phyloP scores from a whole-genome alignment of 768 basidiomycete species.

The Lanmaoa rubissima region DNA sequence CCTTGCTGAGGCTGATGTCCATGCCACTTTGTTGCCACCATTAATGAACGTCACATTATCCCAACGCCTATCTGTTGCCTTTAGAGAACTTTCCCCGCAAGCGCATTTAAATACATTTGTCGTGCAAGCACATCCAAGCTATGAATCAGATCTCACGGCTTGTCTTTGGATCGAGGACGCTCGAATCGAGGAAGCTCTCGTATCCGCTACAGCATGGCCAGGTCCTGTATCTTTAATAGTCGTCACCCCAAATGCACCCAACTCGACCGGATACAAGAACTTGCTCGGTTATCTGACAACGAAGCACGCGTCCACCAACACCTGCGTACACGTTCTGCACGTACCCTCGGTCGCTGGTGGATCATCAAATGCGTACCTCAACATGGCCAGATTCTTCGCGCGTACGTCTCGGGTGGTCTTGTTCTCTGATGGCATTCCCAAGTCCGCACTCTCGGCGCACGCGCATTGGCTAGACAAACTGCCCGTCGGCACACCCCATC shows the following conservation, averaged over 20 bases:
- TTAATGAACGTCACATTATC: constrained; percentile 29
- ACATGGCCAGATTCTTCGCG: constrained; percentile 62
- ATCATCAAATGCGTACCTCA: constrained; percentile 55
- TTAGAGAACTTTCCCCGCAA: constrained; percentile 27
- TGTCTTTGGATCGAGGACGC: constrained; percentile 49
- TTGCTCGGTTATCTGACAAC: constrained; percentile 18
- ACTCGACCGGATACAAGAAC: constrained; percentile 21
- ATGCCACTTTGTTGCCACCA: constrained; percentile 13
- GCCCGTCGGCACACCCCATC: constrained; percentile 13
- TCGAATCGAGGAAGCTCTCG: constrained; percentile 33
- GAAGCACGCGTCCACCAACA: constrained; percentile 13
- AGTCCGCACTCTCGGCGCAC: constrained; percentile 15
- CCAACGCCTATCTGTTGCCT: constrained; percentile 38
- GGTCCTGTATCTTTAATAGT: constrained; percentile 52
- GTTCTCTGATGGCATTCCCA: constrained; percentile 46
- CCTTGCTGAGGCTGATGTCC: not conserved
- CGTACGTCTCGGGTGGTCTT: constrained; percentile 46
- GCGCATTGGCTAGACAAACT: constrained; percentile 17
- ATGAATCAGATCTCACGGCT: constrained; percentile 36
- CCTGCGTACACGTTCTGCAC: constrained; percentile 50
- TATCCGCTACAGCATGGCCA: constrained; percentile 43
- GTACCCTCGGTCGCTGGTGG: constrained; percentile 34
- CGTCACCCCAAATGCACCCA: constrained; percentile 35
- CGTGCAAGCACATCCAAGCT: constrained; percentile 19
- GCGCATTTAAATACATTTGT: constrained; percentile 38